Conservation (phyloP, 371 early-diverging fungal genomes). For the Blyttiomyces sp. region DNA sequence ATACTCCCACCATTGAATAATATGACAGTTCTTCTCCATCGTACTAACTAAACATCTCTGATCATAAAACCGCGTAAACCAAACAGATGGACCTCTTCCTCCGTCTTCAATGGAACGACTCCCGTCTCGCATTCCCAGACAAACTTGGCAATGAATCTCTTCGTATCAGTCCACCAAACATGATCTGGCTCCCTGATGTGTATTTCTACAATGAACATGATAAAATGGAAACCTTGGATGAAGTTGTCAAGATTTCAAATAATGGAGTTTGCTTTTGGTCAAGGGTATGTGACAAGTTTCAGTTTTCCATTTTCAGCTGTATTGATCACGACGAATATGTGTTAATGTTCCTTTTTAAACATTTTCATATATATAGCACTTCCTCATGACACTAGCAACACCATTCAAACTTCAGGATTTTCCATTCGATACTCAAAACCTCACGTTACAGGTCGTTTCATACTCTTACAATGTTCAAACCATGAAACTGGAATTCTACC, state of each 20-base stretch:
- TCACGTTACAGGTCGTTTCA: conserved; percentile 13
- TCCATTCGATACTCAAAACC: conserved; percentile 15
- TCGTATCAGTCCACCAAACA: conserved; percentile 1
- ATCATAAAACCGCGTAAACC: no score
- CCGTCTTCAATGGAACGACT: conserved; percentile 16
- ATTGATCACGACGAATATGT: background rate
- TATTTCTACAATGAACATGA: conserved; percentile 19
- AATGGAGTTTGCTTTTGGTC: conserved; percentile 17
- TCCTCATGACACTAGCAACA: conserved; percentile 6
- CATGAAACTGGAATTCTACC: no score
- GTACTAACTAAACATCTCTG: no score
- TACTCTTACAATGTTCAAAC: conserved; percentile 18
- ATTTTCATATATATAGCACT: conserved; percentile 5
- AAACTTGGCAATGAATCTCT: conserved; percentile 8
- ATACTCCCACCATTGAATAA: no score
- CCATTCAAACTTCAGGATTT: conserved; percentile 12
- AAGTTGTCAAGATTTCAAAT: conserved; percentile 5
- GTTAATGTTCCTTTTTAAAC: no score
- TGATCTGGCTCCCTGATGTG: conserved; percentile 15
- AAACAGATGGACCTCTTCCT: conserved; percentile 21
- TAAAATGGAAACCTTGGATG: conserved; percentile 2
- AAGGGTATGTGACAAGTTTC: background rate
- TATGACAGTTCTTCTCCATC: no score
- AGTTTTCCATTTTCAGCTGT: background rate
- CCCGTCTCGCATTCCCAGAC: conserved; percentile 5